These are phyloP conservation scores for Russula sp. DNA, from an alignment of 768 basidiomycete species.

Conservation along the genomic window DNA sequence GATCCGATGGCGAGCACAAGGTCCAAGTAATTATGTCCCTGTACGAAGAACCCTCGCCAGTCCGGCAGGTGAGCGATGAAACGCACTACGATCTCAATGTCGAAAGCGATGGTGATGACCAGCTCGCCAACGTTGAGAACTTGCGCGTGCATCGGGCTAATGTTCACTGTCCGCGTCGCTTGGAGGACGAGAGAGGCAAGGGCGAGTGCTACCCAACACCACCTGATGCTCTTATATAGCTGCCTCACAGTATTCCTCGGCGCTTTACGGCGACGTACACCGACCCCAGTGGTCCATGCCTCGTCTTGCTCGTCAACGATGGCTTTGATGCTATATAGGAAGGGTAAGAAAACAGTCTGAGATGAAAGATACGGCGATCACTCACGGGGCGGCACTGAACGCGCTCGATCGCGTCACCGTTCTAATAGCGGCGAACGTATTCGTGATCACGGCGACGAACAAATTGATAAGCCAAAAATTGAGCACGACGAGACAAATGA, in stretches of 20 bases:
- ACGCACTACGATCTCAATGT: slow-evolving; percentile 81
- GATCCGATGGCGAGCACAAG: slow-evolving; percentile 68
- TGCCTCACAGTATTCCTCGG: slow-evolving; percentile 50
- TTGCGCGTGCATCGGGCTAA: slow-evolving; percentile 44
- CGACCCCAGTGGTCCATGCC: slow-evolving; percentile 46
- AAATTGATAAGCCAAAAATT: slow-evolving; percentile 95
- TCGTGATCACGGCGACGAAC: slow-evolving; percentile 94
- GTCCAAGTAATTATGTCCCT: slow-evolving; percentile 69
- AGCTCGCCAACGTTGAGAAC: slow-evolving; percentile 67
- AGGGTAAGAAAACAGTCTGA: background rate
- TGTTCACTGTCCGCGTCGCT: slow-evolving; percentile 59
- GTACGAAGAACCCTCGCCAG: slow-evolving; percentile 74
- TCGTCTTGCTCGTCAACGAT: slow-evolving; percentile 60
- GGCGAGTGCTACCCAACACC: slow-evolving; percentile 75
- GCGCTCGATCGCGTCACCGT: slow-evolving; percentile 86
- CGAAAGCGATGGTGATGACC: slow-evolving; percentile 77
- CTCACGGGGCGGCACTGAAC: slow-evolving; percentile 78
- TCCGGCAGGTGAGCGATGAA: slow-evolving; percentile 69
- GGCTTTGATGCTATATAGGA: slow-evolving; percentile 38
- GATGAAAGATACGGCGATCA: slow-evolving; percentile 24
- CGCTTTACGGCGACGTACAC: slow-evolving; percentile 44
- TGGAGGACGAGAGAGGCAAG: slow-evolving; percentile 69
- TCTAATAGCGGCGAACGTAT: slow-evolving; percentile 86
- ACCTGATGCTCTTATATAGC: slow-evolving; percentile 56
- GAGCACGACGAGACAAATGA: slow-evolving; percentile 76